Base-by-base conservation (phyloP, 371 early-diverging fungal species). In the Zychaea mexicana region DNA sequence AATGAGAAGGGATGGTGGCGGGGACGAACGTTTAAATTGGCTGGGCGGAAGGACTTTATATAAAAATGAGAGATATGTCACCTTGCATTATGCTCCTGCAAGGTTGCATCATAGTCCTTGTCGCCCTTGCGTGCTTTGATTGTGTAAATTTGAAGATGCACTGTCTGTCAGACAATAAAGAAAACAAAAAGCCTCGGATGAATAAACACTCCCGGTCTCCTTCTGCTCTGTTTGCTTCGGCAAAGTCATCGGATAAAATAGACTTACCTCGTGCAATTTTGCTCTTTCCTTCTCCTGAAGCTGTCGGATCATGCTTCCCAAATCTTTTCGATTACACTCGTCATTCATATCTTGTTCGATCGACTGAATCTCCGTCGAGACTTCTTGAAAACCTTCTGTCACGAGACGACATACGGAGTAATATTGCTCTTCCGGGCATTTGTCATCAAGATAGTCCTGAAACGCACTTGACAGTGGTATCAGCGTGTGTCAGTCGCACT, bases 301-400 rank as follows among this genome's bases (percentile, higher is more conserved):
- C 47, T 53, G 57, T 21, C 78, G 72, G 28, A 82, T 71, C 52
- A 69, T 57, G n/a, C 59, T 52, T 0, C 68, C 70, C n/a, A 77
- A 57, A 22, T 74, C 73, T 24, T 36, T 45, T 38, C 70, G 66
- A 4, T 52, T 39, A 10, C 65, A 49, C 22, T 26, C 57, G 2
- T 62, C 69, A 8, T 12, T 56, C 33, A 71, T 60, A 6, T 57
- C 63, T 10, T 58, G 71, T 62, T 82, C 82, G 8, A 76, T 63
- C 5, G 47, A 33, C 56, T 82, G 79, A 26, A 82, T 75, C 22
- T 77, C 74, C 3, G 33, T 24, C 3, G 82, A 79, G 0, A 79
- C 79, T 39, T 79, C 78, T 60, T 82, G 78, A 57, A 82, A 82
- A 1, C 79, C 82, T 47, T 79, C 74, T 2, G 82, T 82, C 2